Evolutionary conservation across 345 rosid species (phyloP).

Genomic region (Hevea brasiliensis): DNA sequence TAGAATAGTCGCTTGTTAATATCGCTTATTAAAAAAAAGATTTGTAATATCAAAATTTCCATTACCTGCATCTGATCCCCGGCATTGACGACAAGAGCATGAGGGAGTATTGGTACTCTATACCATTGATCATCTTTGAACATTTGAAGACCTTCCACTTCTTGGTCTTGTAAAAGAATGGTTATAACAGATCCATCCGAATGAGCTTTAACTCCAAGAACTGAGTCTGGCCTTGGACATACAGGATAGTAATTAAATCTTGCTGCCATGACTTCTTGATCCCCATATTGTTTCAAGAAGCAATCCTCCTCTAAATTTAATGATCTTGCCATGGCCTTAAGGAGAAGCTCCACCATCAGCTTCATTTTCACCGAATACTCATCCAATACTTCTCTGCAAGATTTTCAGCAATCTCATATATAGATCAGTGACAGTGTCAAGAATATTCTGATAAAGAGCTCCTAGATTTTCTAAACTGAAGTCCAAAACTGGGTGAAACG

Average conservation of each 20-base stretch:
- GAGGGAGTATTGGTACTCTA: constrained; percentile 14
- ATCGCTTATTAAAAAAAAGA: too few species aligned
- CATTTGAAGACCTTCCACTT: constrained; percentile 20
- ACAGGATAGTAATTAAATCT: constrained; percentile 26
- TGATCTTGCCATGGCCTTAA: constrained; percentile 20
- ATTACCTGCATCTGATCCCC: constrained; percentile 21
- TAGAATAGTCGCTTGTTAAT: too few species aligned
- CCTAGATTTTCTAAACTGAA: too few species aligned
- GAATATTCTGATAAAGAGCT: neutral
- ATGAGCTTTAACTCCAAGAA: constrained; percentile 23
- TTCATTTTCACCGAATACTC: constrained; percentile 10
- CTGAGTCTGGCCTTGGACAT: constrained; percentile 22
- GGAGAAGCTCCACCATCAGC: neutral
- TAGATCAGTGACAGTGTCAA: neutral
- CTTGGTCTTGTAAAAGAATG: constrained; percentile 20
- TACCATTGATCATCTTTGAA: constrained; percentile 22
- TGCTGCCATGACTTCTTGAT: constrained; percentile 7
- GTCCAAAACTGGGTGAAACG: too few species aligned
- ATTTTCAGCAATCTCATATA: neutral
- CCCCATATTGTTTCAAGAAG: constrained; percentile 17
- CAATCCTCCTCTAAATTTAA: constrained; percentile 13
- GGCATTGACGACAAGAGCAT: constrained; percentile 10
- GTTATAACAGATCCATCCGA: constrained; percentile 24
- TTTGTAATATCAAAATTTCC: too few species aligned
- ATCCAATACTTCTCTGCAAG: constrained; percentile 1